Percentiles rank a stretch among this genome's conserved stretches.
Evolutionary conservation across 2,329 filamentous ascomycete species (phyloP).

Genomic region (Neopestalotiopsis sp.): DNA sequence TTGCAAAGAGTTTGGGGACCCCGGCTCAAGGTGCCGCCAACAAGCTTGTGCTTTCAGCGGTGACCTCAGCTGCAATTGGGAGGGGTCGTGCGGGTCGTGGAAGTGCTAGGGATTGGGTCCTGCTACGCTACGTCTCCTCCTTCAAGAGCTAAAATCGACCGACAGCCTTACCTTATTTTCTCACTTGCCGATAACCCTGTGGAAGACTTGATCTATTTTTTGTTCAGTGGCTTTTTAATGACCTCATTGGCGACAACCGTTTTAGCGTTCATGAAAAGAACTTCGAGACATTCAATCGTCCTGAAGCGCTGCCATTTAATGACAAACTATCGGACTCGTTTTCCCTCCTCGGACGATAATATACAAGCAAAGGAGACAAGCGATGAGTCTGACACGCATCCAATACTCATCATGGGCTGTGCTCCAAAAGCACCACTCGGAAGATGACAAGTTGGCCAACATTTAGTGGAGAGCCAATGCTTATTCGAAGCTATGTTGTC

Average conservation of each 20-base stretch:
- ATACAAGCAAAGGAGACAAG: too few species aligned
- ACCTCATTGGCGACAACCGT: not conserved
- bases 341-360: too few species aligned
- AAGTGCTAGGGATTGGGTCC: not conserved
- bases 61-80: slow-evolving; percentile 1
- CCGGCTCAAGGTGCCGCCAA: not conserved
- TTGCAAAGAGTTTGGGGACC: not conserved
- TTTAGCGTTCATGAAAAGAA: not conserved
- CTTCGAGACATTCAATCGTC: too few species aligned
- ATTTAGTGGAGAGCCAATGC: too few species aligned
- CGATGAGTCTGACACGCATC: too few species aligned
- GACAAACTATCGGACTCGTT: too few species aligned
- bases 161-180: not conserved
- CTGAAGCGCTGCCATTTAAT: too few species aligned
- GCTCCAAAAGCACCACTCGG: too few species aligned
- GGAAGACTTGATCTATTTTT: not conserved
- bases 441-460: too few species aligned
- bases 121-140: not conserved
- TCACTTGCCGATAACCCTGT: not conserved
- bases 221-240: not conserved
- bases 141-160: not conserved
- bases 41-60: not conserved
- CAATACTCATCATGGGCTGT: too few species aligned
- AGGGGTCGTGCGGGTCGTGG: not conserved
- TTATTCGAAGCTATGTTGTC: too few species aligned